Conservation (phyloP, 2,329 filamentous ascomycete species). For the Blumeria hordei region DNA sequence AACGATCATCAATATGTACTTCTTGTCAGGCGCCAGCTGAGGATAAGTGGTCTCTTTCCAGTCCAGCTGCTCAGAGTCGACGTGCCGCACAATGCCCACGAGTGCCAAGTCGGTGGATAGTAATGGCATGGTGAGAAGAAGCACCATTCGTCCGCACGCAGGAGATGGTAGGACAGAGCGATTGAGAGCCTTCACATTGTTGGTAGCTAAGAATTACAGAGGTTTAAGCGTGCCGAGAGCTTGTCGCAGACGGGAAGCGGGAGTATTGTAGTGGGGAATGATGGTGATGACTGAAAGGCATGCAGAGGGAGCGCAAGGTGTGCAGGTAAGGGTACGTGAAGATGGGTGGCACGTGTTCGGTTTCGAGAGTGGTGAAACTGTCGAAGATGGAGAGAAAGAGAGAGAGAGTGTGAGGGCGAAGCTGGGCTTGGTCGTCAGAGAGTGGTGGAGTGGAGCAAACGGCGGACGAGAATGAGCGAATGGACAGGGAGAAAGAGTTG, state of each 20-base stretch:
- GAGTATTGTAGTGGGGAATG: not conserved
- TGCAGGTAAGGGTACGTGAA: not conserved
- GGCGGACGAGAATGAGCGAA: too few species aligned
- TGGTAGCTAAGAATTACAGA: not conserved
- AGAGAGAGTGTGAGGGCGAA: too few species aligned
- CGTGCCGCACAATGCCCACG: not conserved
- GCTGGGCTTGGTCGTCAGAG: too few species aligned
- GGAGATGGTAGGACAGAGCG: not conserved
- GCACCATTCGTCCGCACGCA: not conserved
- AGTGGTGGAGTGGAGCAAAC: too few species aligned
- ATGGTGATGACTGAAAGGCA: not conserved
- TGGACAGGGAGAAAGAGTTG: too few species aligned
- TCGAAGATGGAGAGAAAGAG: too few species aligned
- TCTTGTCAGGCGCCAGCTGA: not conserved
- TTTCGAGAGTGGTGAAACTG: too few species aligned
- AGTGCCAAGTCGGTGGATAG: not conserved
- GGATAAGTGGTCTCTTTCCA: not conserved
- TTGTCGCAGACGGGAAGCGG: too few species aligned
- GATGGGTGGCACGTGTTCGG: too few species aligned
- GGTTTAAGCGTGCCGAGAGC: too few species aligned
- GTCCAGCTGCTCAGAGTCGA: not conserved
- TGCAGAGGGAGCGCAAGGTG: not conserved
- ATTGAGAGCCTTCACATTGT: not conserved
- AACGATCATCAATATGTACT: slow-evolving; percentile 11
- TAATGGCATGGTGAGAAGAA: not conserved